Conservation (phyloP, 805 yeast species). For the Saccharomycopsis fibuligera region DNA sequence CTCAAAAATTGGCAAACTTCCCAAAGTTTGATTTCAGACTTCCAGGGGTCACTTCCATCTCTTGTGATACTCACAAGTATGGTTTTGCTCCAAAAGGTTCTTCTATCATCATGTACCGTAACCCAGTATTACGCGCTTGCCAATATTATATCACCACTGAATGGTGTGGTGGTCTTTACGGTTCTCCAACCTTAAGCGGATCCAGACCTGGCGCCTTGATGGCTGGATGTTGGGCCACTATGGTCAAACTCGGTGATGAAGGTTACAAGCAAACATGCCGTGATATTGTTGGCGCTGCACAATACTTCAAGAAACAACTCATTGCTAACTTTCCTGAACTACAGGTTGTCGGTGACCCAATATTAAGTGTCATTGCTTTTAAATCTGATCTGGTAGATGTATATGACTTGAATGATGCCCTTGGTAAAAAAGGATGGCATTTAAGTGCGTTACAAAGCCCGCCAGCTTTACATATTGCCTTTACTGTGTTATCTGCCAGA, state of each 20-base stretch:
- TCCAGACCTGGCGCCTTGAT: slow-evolving; percentile 94
- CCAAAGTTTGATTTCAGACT: slow-evolving; percentile 79
- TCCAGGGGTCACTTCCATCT: slow-evolving; percentile 91
- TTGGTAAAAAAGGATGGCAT: slow-evolving; percentile 79
- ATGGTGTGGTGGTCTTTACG: slow-evolving; percentile 95
- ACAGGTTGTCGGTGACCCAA: slow-evolving; percentile 77
- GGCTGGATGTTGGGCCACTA: slow-evolving; percentile 98
- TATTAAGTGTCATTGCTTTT: slow-evolving; percentile 77
- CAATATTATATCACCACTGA: slow-evolving; percentile 80
- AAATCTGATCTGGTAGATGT: slow-evolving; percentile 55
- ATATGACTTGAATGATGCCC: slow-evolving; percentile 69
- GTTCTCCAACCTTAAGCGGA: slow-evolving; percentile 95
- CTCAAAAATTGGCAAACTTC: slow-evolving; percentile 22
- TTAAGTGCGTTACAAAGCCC: slow-evolving; percentile 82
- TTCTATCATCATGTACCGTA: slow-evolving; percentile 84
- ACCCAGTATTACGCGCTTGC: slow-evolving; percentile 54
- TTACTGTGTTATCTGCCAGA: slow-evolving; percentile 62
- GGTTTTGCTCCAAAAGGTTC: slow-evolving; percentile 99
- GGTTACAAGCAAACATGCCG: slow-evolving; percentile 68
- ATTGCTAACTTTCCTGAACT: slow-evolving; percentile 51
- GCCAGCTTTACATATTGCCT: slow-evolving; percentile 84
- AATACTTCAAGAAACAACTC: slow-evolving; percentile 43
- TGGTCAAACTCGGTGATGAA: slow-evolving; percentile 73
- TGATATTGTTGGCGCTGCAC: slow-evolving; percentile 62
- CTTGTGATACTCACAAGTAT: slow-evolving; percentile 99